phyloP scores from a whole-genome alignment of 169 alveolate genomes.

The Hepatocystis sp. region DNA sequence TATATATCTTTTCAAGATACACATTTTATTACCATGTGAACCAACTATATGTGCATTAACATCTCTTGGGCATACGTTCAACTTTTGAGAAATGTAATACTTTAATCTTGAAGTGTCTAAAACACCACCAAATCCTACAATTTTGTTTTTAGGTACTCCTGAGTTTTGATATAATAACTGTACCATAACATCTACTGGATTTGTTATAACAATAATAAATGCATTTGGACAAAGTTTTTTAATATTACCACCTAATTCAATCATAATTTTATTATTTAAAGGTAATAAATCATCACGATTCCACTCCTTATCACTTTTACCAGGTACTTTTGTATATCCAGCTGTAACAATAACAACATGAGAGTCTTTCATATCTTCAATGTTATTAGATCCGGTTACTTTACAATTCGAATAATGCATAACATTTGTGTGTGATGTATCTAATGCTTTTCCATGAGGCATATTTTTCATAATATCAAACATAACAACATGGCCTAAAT shows the following conservation, averaged over 20 bases:
- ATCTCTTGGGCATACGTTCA: constrained; percentile 86
- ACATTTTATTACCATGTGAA: constrained; percentile 90
- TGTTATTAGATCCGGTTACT: constrained; percentile 82
- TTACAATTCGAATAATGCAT: constrained; percentile 80
- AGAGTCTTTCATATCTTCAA: constrained; percentile 81
- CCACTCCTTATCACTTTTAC: constrained; percentile 88
- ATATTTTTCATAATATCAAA: constrained; percentile 88
- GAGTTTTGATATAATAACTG: constrained; percentile 83
- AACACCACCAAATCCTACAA: constrained; percentile 90
- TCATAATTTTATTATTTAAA: constrained; percentile 86
- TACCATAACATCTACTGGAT: constrained; percentile 91
- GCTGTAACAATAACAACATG: constrained; percentile 91
- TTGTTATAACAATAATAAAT: constrained; percentile 88
- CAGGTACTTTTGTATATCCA: constrained; percentile 83
- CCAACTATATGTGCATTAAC: constrained; percentile 90
- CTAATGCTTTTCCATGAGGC: constrained; percentile 90
- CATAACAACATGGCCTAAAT: constrained; percentile 86
- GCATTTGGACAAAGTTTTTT: constrained; percentile 88
- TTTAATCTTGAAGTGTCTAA: constrained; percentile 89
- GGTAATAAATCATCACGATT: constrained; percentile 89
- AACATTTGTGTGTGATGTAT: constrained; percentile 83
- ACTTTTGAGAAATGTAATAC: constrained; percentile 83
- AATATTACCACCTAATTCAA: constrained; percentile 88
- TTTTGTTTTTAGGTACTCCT: constrained; percentile 89
- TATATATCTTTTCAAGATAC: constrained; percentile 77